These are phyloP conservation scores for Cyberlindnera japonica DNA, from an alignment of 805 yeast genomes.

Conservation along the genomic window DNA sequence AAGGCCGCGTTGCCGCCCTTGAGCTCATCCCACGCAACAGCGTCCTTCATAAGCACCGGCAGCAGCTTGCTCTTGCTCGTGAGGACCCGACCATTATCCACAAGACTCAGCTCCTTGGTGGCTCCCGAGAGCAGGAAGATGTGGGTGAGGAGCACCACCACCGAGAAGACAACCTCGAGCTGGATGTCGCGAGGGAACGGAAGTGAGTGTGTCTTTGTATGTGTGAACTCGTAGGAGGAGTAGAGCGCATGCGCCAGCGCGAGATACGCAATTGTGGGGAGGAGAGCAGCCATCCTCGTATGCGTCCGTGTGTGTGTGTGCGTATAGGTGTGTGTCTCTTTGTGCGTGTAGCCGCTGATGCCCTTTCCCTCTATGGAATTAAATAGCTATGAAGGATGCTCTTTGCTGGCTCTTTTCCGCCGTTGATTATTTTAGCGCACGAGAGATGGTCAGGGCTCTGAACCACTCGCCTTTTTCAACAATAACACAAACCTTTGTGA, in stretches of 20 bases:
- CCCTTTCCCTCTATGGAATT: too few species aligned
- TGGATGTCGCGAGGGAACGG: constrained; percentile 44
- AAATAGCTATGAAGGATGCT: too few species aligned
- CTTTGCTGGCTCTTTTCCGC: too few species aligned
- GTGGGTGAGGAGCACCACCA: constrained; percentile 36
- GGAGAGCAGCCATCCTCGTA: constrained; percentile 9
- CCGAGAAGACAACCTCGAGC: constrained; percentile 48
- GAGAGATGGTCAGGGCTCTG: too few species aligned
- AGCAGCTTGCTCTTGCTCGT: constrained; percentile 34
- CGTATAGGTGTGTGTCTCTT: too few species aligned
- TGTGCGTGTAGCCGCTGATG: too few species aligned
- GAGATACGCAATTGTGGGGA: constrained; percentile 10
- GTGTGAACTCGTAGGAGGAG: constrained; percentile 51
- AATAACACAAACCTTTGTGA: too few species aligned
- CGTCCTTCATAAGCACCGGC: constrained; percentile 46
- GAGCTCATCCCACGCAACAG: constrained; percentile 44
- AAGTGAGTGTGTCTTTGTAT: constrained; percentile 23
- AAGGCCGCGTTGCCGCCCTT: constrained; percentile 43
- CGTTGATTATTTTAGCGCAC: too few species aligned
- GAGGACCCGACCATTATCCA: constrained; percentile 29
- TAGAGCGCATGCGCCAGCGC: constrained; percentile 46
- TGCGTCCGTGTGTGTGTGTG: too few species aligned
- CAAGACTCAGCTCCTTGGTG: constrained; percentile 22
- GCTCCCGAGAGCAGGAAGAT: constrained; percentile 18
- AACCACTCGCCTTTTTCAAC: too few species aligned